These are phyloP conservation scores for Coniochaeta ligniaria DNA, from an alignment of 2,329 filamentous ascomycete species.

Conservation along the genomic window DNA sequence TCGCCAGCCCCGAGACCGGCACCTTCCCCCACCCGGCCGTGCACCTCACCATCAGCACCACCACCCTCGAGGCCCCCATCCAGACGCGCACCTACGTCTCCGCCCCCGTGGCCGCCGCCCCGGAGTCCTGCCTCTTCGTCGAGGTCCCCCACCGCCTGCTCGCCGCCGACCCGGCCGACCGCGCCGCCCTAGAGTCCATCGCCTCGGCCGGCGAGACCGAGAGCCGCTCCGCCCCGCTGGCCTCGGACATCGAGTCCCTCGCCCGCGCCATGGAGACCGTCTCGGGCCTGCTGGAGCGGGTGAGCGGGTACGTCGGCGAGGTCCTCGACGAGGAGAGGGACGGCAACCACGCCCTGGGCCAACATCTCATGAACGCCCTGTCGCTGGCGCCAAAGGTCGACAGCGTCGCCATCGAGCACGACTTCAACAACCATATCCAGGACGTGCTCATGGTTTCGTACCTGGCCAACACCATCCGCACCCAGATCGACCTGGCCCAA, in stretches of 20 bases:
- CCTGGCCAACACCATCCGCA: slow-evolving; percentile 96
- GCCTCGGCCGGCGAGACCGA: slow-evolving; percentile 74
- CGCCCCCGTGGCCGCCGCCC: slow-evolving; percentile 87
- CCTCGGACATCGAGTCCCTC: slow-evolving; percentile 84
- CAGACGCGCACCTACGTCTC: slow-evolving; percentile 92
- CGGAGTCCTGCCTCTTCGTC: slow-evolving; percentile 95
- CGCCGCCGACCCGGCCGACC: slow-evolving; percentile 57
- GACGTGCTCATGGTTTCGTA: slow-evolving; percentile 98
- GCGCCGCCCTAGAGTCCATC: slow-evolving; percentile 69
- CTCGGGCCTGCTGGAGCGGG: slow-evolving; percentile 81
- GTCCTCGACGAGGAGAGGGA: slow-evolving; percentile 90
- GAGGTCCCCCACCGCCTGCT: slow-evolving; percentile 92
- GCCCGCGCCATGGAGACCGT: slow-evolving; percentile 84
- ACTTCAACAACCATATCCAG: slow-evolving; percentile 99
- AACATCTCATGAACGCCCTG: slow-evolving; percentile 91
- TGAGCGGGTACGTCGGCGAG: slow-evolving; percentile 84
- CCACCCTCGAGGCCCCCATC: slow-evolving; percentile 72
- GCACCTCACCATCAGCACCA: slow-evolving; percentile 89
- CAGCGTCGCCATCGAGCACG: slow-evolving; percentile 79
- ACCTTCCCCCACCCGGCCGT: slow-evolving; percentile 97
- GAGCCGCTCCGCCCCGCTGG: slow-evolving; percentile 62
- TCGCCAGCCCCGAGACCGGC: slow-evolving; percentile 91
- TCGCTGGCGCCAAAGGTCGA: slow-evolving; percentile 94
- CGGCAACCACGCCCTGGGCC: slow-evolving; percentile 84
- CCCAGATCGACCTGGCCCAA: slow-evolving; percentile 97